Percentiles rank a stretch among this genome's conserved stretches.
Evolutionary conservation across 306 rosid genomes (phyloP).

Genomic region (Sicyos baderoa): DNA sequence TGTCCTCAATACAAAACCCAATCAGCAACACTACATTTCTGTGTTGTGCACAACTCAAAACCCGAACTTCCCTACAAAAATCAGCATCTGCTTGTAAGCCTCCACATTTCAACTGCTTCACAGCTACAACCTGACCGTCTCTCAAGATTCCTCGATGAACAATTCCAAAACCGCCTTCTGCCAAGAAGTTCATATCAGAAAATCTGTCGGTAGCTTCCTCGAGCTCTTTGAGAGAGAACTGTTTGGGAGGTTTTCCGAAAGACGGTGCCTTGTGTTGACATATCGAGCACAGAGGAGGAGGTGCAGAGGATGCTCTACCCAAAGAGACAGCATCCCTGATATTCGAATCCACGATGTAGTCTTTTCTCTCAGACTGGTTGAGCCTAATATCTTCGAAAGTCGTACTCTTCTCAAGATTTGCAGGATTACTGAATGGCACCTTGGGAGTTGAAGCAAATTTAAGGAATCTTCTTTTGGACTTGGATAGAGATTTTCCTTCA

Average conservation of each 20-base stretch:
- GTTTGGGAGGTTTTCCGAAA: constrained; percentile 89
- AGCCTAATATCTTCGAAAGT: constrained; percentile 23
- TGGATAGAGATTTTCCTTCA: constrained; percentile 38
- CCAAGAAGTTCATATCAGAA: constrained; percentile 56
- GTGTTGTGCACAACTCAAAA: constrained; percentile 96
- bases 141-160: constrained; percentile 71
- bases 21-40: constrained; percentile 82
- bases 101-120: constrained; percentile 72
- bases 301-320: constrained; percentile 57
- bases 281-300: constrained; percentile 83
- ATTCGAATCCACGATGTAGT: constrained; percentile 34
- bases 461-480: constrained; percentile 24
- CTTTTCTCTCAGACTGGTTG: constrained; percentile 34
- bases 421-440: constrained; percentile 30
- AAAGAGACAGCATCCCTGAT: constrained; percentile 56
- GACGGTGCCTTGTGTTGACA: constrained; percentile 82
- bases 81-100: constrained; percentile 81
- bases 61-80: constrained; percentile 81
- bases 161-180: constrained; percentile 78
- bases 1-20: constrained; percentile 69
- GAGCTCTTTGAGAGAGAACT: constrained; percentile 62
- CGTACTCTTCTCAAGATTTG: constrained; percentile 10
- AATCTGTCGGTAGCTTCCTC: constrained; percentile 74
- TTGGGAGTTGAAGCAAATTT: constrained; percentile 45
- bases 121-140: constrained; percentile 89